Evolutionary conservation across 2,329 filamentous ascomycete species (phyloP), one percentile per base, ranked within the genome.

Genomic region (Geoglossum cookeanum): DNA sequence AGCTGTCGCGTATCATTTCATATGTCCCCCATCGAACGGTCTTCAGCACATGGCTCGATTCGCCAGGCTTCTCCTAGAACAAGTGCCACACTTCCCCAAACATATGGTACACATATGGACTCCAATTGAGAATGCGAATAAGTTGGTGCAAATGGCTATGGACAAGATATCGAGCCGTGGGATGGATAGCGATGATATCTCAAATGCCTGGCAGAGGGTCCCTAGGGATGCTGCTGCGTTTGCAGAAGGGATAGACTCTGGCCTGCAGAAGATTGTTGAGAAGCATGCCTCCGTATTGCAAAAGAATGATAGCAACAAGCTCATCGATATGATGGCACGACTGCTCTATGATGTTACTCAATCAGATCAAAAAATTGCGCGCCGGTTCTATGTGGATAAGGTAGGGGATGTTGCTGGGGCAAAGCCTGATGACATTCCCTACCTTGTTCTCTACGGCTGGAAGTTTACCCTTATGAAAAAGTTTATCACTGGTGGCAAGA

Each of bases 401-500:
- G 55, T 49, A 37, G 35, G 35, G 6, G 39, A 52, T 22, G 45
- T 54, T 37, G 52, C 17, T 8, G 44, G 44, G 13, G 55, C 48
- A 15, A 52, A 42, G 11, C 29, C 44, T 4, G 67, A 65, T 1
- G 69, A 69, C 58, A 71, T 72, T 0, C 64, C 72, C 1, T 75
- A 78, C 7, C 72, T 81, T 0, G 72, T 85, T 15, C 69, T 75
- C 1, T 73, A 75, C 56, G 76, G 81, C 57, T 94, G 86, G 83
- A 83, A 80, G 55, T 81, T 95, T 63, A 73, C 74, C 48, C 72
- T 84, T 1, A 72, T 86, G 55, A 80, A 80, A 63, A 84, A 80
- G 62, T 81, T 91, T 62, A 83, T 96, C 56, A 81, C 78, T 64
- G 91, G 87, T 58, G 84, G 86, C 39, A 87, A 91, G 64, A 95